phyloP scores from a whole-genome alignment of 2,329 filamentous ascomycete species.

The Trichothecium roseum region DNA sequence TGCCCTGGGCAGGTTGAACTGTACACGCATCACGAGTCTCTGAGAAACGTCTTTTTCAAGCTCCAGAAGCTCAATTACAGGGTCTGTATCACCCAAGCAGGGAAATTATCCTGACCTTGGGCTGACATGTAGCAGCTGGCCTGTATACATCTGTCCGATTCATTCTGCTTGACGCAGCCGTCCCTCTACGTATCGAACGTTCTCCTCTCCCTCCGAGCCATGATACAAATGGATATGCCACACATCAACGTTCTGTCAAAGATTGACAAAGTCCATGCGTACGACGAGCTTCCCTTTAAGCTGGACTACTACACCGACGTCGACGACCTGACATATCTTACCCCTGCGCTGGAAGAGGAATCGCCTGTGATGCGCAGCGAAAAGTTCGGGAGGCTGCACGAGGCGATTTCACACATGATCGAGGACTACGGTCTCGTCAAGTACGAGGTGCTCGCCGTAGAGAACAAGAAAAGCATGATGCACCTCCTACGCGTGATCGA shows the following conservation, averaged over 20 bases:
- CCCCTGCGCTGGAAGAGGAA: conserved; percentile 72
- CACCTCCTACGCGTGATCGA: conserved; percentile 81
- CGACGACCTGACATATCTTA: conserved; percentile 77
- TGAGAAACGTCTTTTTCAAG: conserved; percentile 84
- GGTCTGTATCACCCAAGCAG: conserved; percentile 34
- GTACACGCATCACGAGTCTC: conserved; percentile 86
- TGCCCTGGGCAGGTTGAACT: conserved; percentile 96
- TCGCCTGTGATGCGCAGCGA: conserved; percentile 56
- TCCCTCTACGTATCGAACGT: conserved; percentile 93
- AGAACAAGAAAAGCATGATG: conserved; percentile 97
- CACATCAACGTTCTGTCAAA: conserved; percentile 95
- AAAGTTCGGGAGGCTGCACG: conserved; percentile 78
- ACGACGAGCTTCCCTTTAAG: conserved; percentile 84
- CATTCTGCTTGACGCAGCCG: conserved; percentile 83
- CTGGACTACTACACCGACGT: conserved; percentile 97
- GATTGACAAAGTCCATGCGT: conserved; percentile 85
- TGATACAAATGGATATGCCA: conserved; percentile 96
- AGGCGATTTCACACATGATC: conserved; percentile 76
- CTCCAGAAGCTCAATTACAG: conserved; percentile 87
- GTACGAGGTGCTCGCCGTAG: conserved; percentile 89
- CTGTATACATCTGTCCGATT: conserved; percentile 87
- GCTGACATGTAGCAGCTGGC: conserved; percentile 57
- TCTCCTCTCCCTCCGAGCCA: conserved; percentile 83
- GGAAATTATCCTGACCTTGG: background rate
- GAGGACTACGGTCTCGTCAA: conserved; percentile 83